Conservation (phyloP, 805 yeast genomes). For the Lipomyces kockii region DNA sequence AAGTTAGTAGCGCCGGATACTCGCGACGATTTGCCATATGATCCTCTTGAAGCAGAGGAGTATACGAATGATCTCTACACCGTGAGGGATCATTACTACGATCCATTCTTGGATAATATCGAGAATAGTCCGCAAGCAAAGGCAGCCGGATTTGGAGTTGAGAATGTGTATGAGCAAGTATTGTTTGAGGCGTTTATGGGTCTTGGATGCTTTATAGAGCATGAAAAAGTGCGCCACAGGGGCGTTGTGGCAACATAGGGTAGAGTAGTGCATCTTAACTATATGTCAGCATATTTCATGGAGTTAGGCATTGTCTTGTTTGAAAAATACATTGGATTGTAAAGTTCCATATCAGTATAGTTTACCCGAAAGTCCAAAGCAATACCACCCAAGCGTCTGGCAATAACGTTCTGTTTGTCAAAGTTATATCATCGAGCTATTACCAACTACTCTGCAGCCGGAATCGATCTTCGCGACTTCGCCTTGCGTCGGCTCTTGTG, state of each 20-base stretch:
- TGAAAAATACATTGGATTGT: neutral
- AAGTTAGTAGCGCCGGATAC: conserved; percentile 29
- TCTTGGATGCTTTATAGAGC: conserved; percentile 75
- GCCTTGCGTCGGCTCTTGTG: conserved; percentile 7
- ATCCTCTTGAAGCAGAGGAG: conserved; percentile 93
- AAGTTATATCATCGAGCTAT: neutral
- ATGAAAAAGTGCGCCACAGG: conserved; percentile 15
- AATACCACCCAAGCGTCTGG: too few relatives aligned
- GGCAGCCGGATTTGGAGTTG: conserved; percentile 85
- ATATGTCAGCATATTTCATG: neutral
- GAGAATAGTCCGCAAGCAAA: conserved; percentile 64
- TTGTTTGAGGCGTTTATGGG: conserved; percentile 90
- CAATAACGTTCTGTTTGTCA: neutral
- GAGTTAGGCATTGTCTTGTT: neutral
- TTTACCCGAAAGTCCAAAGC: neutral
- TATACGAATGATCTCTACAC: conserved; percentile 58
- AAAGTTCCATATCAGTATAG: neutral
- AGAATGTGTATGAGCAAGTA: conserved; percentile 71
- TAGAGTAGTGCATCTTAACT: neutral
- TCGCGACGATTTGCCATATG: conserved; percentile 66
- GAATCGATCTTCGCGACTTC: neutral
- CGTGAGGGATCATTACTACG: conserved; percentile 57
- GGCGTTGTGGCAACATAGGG: neutral
- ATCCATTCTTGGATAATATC: conserved; percentile 61
- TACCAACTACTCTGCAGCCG: neutral